phyloP scores from a whole-genome alignment of 2,329 filamentous ascomycete species.

The Seiridium unicorne region DNA sequence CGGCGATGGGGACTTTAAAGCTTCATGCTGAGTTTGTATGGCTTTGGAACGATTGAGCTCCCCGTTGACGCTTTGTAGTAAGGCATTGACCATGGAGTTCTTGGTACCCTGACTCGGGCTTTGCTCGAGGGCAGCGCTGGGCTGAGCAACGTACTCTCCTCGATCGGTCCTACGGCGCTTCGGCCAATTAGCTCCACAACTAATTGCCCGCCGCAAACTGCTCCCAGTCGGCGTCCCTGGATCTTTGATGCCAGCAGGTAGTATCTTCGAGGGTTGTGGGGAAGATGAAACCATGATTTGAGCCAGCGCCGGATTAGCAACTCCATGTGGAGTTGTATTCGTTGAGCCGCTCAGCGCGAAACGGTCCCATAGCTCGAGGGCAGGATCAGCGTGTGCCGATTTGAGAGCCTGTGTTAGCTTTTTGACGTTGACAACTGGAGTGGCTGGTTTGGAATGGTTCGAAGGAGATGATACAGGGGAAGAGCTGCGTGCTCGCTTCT shows the following conservation, averaged over 20 bases:
- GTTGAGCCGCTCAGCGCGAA: constrained; percentile 57
- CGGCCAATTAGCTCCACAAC: constrained; percentile 69
- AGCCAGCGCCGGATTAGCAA: constrained; percentile 56
- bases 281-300: constrained; percentile 71
- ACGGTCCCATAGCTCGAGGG: constrained; percentile 74
- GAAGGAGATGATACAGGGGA: constrained; percentile 70
- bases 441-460: constrained; percentile 36
- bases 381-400: constrained; percentile 70
- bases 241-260: constrained; percentile 23
- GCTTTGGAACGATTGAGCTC: constrained; percentile 45
- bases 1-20: constrained; percentile 41
- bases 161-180: constrained; percentile 64
- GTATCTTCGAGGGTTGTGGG: constrained; percentile 54
- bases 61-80: constrained; percentile 64
- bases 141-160: constrained; percentile 7
- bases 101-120: constrained; percentile 50
- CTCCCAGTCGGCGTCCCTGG: constrained; percentile 34
- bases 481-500: constrained; percentile 71
- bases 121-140: constrained; percentile 35
- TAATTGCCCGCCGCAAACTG: constrained; percentile 62
- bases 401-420: constrained; percentile 57
- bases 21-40: constrained; percentile 25
- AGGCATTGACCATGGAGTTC: constrained; percentile 55
- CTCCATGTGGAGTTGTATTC: constrained; percentile 39
- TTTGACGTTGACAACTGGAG: constrained; percentile 55